Evolutionary conservation across 257 asterid species (phyloP), one percentile per base, ranked within the genome.

Genomic region (Solanum stenotomum): DNA sequence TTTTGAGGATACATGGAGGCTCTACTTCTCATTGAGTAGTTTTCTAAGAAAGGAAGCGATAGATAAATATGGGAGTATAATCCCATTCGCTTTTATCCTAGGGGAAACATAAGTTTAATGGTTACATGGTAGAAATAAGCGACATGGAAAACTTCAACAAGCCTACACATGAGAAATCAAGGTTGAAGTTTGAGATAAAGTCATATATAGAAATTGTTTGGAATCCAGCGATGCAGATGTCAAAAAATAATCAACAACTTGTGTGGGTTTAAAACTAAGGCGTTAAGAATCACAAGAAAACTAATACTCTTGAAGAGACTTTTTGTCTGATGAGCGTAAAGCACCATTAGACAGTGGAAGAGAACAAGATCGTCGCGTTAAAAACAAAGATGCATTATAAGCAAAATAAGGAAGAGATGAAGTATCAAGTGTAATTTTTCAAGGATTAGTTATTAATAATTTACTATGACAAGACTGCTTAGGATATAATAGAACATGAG

Each of bases 391-490:
- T 70, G 59, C 96, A 93, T 29, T 95, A 93, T 42, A 95, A 95
- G 63, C 94, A 91, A 92, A 90, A 59, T 85, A 91, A 91, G 89
- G 96, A 93, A 63, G 98, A 93, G 96, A 94, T 95, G 97, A 96
- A 49, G 23, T 49, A 49, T 49, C 61, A 15, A 15, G 22, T 11
- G 52, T 12, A 44, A 44, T 11, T 44, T 44, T 44, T 44, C 16
- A 44, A 44, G 16, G 16, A 44, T 44, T 44, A 12, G 52, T 12
- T 44, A 12, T 44, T 44, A 44, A 12, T 44, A 12, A 44, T 44
- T 44, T 44, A 44, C 16, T 44, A 44, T 12, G 52, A 44, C 16
- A 44, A 12, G 2, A 44, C 52, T 44, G 16, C 52, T 44, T 44
- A 44, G 52, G 16, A 44, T 12, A 44, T 44, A 44, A 44, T 44